Conservation (phyloP, 1,139 yeast genomes). For the Scheffersomyces segobiensis region DNA sequence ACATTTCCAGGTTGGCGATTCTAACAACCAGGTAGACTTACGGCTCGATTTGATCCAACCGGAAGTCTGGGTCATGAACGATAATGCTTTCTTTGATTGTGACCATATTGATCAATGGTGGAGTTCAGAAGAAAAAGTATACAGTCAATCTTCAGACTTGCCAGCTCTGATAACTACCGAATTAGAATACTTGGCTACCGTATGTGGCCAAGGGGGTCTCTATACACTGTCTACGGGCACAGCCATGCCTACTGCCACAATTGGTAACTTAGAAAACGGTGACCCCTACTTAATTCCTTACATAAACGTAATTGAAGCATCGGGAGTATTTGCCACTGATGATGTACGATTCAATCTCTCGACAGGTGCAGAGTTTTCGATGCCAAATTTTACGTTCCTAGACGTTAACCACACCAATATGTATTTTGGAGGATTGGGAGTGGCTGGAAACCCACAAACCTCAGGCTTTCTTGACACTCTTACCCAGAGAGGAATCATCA, state of each 20-base stretch:
- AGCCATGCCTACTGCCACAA: slow-evolving; percentile 8
- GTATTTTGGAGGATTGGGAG: slow-evolving; percentile 47
- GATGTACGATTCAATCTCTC: slow-evolving; percentile 20
- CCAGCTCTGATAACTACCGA: slow-evolving; percentile 21
- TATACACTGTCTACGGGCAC: slow-evolving; percentile 12
- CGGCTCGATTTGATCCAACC: slow-evolving; percentile 37
- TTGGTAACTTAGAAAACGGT: slow-evolving; percentile 15
- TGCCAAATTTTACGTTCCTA: slow-evolving; percentile 30
- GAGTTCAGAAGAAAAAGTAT: slow-evolving; percentile 12
- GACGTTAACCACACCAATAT: slow-evolving; percentile 24
- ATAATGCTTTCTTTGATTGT: slow-evolving; percentile 25
- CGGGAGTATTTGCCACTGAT: slow-evolving; percentile 27
- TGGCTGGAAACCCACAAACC: slow-evolving; percentile 46
- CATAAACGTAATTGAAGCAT: slow-evolving; percentile 25
- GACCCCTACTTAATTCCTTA: slow-evolving; percentile 26
- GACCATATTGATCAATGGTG: slow-evolving; percentile 20
- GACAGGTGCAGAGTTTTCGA: slow-evolving; percentile 10
- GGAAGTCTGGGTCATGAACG: slow-evolving; percentile 39
- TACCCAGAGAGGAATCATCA: slow-evolving; percentile 31
- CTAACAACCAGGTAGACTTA: slow-evolving; percentile 17
- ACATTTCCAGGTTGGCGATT: slow-evolving; percentile 3
- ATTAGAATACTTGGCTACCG: slow-evolving; percentile 21
- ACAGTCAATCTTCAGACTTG: slow-evolving; percentile 4
- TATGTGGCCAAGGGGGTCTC: slow-evolving; percentile 30
- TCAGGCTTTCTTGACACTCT: slow-evolving; percentile 45